Percentiles rank a stretch among this genome's conserved stretches.
Evolutionary conservation across 805 yeast species (phyloP).

Genomic region (Yarrowia divulgata): DNA sequence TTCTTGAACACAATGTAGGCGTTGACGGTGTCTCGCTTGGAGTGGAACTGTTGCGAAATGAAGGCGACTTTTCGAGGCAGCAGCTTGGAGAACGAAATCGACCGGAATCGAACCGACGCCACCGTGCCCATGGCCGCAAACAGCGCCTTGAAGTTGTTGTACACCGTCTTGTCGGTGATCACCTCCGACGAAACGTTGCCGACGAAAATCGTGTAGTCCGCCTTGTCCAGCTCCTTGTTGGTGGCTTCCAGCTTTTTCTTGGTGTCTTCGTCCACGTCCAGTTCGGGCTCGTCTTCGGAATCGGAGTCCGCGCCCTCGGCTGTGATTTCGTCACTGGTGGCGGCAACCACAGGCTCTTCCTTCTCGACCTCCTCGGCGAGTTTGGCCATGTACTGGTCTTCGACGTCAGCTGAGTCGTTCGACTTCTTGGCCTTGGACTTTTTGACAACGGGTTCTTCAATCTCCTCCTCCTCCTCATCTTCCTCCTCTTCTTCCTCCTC

Average conservation of each 20-base stretch:
- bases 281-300: constrained; percentile 44
- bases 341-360: constrained; percentile 38
- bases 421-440: constrained; percentile 46
- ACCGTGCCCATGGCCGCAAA: constrained; percentile 61
- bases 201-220: constrained; percentile 83
- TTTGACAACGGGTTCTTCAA: constrained; percentile 42
- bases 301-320: constrained; percentile 45
- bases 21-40: constrained; percentile 79
- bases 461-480: constrained; percentile 21
- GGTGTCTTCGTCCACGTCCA: constrained; percentile 47
- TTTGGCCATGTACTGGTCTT: constrained; percentile 61
- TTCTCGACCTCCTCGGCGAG: constrained; percentile 54
- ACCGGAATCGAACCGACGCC: constrained; percentile 86
- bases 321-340: constrained; percentile 43
- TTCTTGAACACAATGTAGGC: constrained; percentile 81
- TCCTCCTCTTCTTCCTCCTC: constrained; percentile 39
- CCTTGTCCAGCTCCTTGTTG: constrained; percentile 80
- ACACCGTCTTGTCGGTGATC: constrained; percentile 65
- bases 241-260: constrained; percentile 55
- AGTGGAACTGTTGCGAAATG: constrained; percentile 77
- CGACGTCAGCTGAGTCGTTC: constrained; percentile 59
- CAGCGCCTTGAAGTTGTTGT: constrained; percentile 69
- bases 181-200: constrained; percentile 80
- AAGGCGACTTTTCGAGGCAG: constrained; percentile 93
- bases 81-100: constrained; percentile 85